Evolutionary conservation across 805 yeast species (phyloP), one percentile per base, ranked within the genome.

Genomic region (Lipomyces lipofer): DNA sequence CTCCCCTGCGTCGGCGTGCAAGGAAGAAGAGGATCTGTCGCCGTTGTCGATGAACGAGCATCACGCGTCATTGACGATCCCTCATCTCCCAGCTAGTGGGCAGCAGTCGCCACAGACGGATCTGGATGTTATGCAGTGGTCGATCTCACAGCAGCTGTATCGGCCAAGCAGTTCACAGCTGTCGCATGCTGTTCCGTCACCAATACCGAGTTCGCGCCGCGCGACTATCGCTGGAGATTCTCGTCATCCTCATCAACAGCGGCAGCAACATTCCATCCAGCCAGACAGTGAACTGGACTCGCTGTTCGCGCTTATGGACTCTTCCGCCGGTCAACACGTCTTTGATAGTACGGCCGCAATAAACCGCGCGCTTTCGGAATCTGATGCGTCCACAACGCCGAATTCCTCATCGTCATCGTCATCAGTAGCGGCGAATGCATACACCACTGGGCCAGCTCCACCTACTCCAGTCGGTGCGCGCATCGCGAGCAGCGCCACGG

Each of bases 231-330:
- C 21, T 13, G 27, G 42, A 28, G 29, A 28, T 12, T 29, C 10
- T 17, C 38, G 13, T 3, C 21, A 7, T n/a, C 52, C 51, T 5
- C 47, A 46, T 21, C n/a, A n/a, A n/a, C n/a, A n/a, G n/a, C n/a
- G n/a, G n/a, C n/a, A n/a, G n/a, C n/a, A n/a, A n/a, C n/a, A n/a
- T n/a, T n/a, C n/a, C n/a, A n/a, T n/a, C n/a, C n/a, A n/a, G n/a
- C n/a, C n/a, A n/a, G 62, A 58, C 27, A 33, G 32, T 27, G 62
- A 54, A 29, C 44, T 58, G 17, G 62, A 56, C 36, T 30, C 30
- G 10, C 35, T 58, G 27, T 58, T 58, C 48, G 62, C 62, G 29
- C 2, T 58, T 46, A 58, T 58, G 62, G 62, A 56, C 19, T 39
- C 48, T 2, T 33, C 38, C n/a, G 27, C 13, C n/a, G 22, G 49